A percentile compares a stretch with the other conserved stretches of the same genome.
Evolutionary conservation across 768 basidiomycete species (phyloP).

Genomic region (Ramaria rubella): DNA sequence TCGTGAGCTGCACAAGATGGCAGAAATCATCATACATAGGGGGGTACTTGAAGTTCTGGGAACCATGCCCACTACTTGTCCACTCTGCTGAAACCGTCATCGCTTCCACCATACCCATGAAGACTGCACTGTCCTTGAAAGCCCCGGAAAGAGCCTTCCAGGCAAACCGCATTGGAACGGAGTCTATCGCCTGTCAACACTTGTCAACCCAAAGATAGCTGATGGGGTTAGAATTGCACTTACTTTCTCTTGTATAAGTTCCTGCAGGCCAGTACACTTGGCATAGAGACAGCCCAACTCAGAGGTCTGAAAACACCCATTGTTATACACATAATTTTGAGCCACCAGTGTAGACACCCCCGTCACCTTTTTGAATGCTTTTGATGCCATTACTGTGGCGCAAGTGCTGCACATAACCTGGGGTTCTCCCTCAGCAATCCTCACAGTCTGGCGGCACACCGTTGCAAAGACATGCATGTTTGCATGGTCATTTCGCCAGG

Average conservation of each 20-base stretch:
- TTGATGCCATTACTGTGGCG: too few species aligned
- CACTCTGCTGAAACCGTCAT: constrained; percentile 22
- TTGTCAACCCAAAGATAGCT: not conserved
- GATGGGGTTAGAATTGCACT: too few species aligned
- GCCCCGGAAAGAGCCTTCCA: constrained; percentile 21
- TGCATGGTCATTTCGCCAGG: constrained; percentile 25
- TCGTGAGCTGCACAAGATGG: constrained; percentile 22
- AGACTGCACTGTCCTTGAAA: constrained; percentile 20
- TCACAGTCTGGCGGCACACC: constrained; percentile 16
- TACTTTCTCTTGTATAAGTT: constrained; percentile 4
- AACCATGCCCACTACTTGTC: constrained; percentile 24
- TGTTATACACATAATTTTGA: constrained; percentile 16
- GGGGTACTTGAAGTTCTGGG: constrained; percentile 31
- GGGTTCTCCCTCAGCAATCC: too few species aligned
- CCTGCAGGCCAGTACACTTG: constrained; percentile 11
- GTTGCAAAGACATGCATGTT: constrained; percentile 14
- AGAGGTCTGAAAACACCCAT: constrained; percentile 9
- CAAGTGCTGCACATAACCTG: too few species aligned
- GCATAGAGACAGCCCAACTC: constrained; percentile 14
- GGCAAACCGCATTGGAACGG: constrained; percentile 2
- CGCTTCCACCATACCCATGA: constrained; percentile 26
- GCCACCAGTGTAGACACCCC: not conserved
- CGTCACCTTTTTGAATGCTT: constrained; percentile 17
- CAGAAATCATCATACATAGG: constrained; percentile 27
- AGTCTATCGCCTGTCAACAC: not conserved